These are phyloP conservation scores for Cercospora sp. DNA, from an alignment of 2,329 filamentous ascomycete species.

Conservation along the genomic window DNA sequence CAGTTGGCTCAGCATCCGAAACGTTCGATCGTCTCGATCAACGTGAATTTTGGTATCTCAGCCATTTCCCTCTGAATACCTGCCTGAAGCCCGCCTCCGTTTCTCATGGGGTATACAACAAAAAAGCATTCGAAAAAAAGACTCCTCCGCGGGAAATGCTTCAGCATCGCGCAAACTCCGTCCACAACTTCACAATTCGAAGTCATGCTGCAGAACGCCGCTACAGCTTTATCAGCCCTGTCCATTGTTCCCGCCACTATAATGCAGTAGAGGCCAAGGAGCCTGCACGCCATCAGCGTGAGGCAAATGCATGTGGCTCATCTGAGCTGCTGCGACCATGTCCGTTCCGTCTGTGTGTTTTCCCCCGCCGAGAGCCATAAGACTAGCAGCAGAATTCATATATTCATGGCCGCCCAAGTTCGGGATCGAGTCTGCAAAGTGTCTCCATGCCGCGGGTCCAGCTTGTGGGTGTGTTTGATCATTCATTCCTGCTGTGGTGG, in stretches of 20 bases:
- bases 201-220: background rate
- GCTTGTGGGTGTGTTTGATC: slow-evolving; percentile 22
- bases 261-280: slow-evolving; percentile 28
- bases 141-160: background rate
- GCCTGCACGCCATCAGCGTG: slow-evolving; percentile 22
- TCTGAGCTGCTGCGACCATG: slow-evolving; percentile 20
- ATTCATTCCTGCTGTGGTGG: slow-evolving; percentile 17
- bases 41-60: background rate
- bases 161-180: background rate
- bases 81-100: background rate
- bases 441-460: slow-evolving; percentile 37
- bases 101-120: background rate
- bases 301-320: slow-evolving; percentile 30
- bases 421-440: slow-evolving; percentile 35
- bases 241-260: background rate
- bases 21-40: background rate
- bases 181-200: background rate
- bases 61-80: background rate
- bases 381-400: slow-evolving; percentile 16
- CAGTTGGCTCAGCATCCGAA: background rate
- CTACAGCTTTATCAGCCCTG: background rate
- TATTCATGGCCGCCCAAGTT: slow-evolving; percentile 25
- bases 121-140: background rate
- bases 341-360: slow-evolving; percentile 17
- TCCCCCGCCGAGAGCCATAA: slow-evolving; percentile 23